phyloP scores from a whole-genome alignment of 73 alveolate genomes.

The Uronychia setigera region DNA sequence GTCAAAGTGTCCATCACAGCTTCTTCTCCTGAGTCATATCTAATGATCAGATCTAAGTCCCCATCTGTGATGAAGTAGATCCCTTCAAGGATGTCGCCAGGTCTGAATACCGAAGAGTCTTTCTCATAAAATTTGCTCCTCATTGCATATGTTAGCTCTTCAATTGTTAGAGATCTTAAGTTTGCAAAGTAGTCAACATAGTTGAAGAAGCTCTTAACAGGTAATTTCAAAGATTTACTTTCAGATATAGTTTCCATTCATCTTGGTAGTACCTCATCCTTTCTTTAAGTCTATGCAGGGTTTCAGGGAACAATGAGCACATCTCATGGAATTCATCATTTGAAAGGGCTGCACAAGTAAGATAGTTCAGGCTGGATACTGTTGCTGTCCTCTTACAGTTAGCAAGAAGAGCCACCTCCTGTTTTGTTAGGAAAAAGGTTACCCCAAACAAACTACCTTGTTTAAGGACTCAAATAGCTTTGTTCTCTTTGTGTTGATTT shows the following conservation, averaged over 20 bases:
- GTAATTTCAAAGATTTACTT: not conserved
- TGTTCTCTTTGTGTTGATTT: constrained; percentile 44
- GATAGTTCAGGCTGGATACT: constrained; percentile 77
- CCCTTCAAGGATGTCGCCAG: not conserved
- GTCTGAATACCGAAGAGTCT: not conserved
- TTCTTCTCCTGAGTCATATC: not conserved
- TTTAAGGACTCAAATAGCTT: constrained; percentile 63
- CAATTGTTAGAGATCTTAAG: not conserved
- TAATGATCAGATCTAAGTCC: not conserved
- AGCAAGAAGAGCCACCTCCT: constrained; percentile 91
- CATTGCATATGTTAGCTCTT: not conserved
- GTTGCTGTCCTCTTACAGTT: constrained; percentile 94
- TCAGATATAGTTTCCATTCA: constrained; percentile 7
- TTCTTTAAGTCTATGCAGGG: constrained; percentile 14
- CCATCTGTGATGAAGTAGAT: not conserved
- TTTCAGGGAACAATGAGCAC: constrained; percentile 30
- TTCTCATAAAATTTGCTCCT: not conserved
- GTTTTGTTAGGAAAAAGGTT: not conserved
- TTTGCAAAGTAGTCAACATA: not conserved
- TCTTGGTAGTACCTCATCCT: constrained; percentile 6
- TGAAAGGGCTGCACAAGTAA: constrained; percentile 83
- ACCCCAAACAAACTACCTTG: constrained; percentile 91
- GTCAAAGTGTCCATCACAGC: not conserved
- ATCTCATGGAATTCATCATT: constrained; percentile 61
- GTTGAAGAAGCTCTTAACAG: not conserved